phyloP scores from a whole-genome alignment of 768 basidiomycete species.

The Sporobolomyces pararoseus region DNA sequence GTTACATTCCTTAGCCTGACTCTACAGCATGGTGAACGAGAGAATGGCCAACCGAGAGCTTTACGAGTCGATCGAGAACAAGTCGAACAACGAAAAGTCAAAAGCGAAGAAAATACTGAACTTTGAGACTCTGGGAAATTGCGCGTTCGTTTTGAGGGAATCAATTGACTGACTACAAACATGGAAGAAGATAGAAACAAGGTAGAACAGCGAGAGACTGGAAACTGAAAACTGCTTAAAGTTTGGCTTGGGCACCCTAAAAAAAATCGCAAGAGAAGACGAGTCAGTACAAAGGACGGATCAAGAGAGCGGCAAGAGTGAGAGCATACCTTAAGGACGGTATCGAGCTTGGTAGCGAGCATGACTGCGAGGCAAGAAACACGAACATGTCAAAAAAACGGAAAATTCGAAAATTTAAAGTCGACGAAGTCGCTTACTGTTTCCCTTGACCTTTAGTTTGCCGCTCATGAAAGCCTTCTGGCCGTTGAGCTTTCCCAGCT shows the following conservation, averaged over 20 bases:
- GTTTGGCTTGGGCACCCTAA: conserved; percentile 40
- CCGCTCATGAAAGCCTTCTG: conserved; percentile 59
- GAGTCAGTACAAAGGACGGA: not conserved
- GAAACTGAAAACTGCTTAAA: not conserved
- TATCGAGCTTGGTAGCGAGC: conserved; percentile 86
- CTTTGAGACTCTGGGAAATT: too few relatives aligned
- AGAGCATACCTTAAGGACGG: conserved; percentile 66
- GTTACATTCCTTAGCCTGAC: too few relatives aligned
- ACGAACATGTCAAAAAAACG: not conserved
- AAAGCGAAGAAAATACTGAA: too few relatives aligned
- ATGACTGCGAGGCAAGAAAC: conserved; percentile 56
- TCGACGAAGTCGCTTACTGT: conserved; percentile 51
- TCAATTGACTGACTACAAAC: too few relatives aligned
- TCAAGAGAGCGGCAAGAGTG: not conserved
- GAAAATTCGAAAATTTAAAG: not conserved
- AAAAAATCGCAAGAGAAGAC: not conserved
- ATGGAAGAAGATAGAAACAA: not conserved
- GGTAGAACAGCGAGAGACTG: not conserved
- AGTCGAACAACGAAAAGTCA: too few relatives aligned
- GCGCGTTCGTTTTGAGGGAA: too few relatives aligned
- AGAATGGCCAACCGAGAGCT: too few relatives aligned
- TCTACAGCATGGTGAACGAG: too few relatives aligned
- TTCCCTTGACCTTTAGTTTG: conserved; percentile 62
- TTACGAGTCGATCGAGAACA: too few relatives aligned
- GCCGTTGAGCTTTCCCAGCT: conserved; percentile 75